These are phyloP conservation scores for Apiospora phragmitis DNA, from an alignment of 2,329 filamentous ascomycete species.

Conservation along the genomic window DNA sequence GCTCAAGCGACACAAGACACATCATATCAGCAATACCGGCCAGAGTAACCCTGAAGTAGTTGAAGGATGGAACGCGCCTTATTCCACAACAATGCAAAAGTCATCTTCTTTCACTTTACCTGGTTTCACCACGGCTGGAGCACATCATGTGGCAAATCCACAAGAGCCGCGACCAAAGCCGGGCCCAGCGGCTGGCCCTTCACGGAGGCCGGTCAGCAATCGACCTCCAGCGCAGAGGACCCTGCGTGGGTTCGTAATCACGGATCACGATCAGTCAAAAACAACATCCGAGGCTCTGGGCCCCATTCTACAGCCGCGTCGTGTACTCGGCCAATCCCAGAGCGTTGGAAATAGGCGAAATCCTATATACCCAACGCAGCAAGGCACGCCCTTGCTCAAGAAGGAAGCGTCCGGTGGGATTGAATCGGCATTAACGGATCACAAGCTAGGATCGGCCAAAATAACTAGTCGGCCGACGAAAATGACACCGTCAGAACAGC, in stretches of 20 bases:
- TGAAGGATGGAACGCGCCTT: slow-evolving; percentile 38
- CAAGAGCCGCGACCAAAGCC: slow-evolving; percentile 19
- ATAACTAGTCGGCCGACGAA: slow-evolving; percentile 34
- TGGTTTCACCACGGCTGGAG: slow-evolving; percentile 63
- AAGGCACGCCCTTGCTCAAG: slow-evolving; percentile 1
- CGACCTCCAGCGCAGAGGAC: slow-evolving; percentile 30
- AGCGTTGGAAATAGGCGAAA: background rate
- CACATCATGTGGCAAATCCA: slow-evolving; percentile 47
- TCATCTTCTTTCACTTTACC: slow-evolving; percentile 59
- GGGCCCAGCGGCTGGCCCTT: slow-evolving; percentile 15
- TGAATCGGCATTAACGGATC: slow-evolving; percentile 30
- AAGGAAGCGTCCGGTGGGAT: slow-evolving; percentile 25
- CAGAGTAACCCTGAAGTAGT: slow-evolving; percentile 36
- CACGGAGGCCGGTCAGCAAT: slow-evolving; percentile 19
- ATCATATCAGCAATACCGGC: slow-evolving; percentile 36
- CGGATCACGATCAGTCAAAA: slow-evolving; percentile 32
- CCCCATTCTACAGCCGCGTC: background rate
- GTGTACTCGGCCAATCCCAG: background rate
- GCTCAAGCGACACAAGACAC: slow-evolving; percentile 29
- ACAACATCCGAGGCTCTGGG: background rate
- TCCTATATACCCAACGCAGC: background rate
- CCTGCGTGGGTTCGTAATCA: slow-evolving; percentile 31
- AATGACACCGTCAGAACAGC: slow-evolving; percentile 25
- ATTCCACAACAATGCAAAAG: slow-evolving; percentile 63
- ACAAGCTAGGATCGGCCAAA: slow-evolving; percentile 43